A percentile compares a stretch with the other conserved stretches of the same genome.
Evolutionary conservation across 148 eudicot species (phyloP).

Genomic region (Fagopyrum tataricum): DNA sequence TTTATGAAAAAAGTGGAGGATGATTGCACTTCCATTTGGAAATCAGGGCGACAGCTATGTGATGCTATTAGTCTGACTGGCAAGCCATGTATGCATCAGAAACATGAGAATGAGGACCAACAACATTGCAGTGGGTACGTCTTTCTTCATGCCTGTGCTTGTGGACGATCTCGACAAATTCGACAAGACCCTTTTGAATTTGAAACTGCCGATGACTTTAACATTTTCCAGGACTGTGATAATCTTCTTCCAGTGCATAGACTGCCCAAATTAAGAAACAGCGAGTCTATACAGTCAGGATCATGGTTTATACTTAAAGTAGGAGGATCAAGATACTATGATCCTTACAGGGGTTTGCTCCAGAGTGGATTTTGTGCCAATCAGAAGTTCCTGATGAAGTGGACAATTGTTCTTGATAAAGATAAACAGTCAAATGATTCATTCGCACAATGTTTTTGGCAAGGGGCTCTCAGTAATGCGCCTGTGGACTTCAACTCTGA

Average conservation of each 20-base stretch:
- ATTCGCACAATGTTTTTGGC: slow-evolving; percentile 29
- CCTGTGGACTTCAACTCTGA: slow-evolving; percentile 26
- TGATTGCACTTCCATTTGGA: slow-evolving; percentile 73
- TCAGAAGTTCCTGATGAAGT: slow-evolving; percentile 70
- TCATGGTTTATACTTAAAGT: slow-evolving; percentile 72
- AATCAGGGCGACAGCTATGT: slow-evolving; percentile 80
- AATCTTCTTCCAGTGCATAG: slow-evolving; percentile 61
- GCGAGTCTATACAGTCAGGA: slow-evolving; percentile 37
- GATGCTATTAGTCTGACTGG: slow-evolving; percentile 95
- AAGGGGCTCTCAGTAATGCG: slow-evolving; percentile 28
- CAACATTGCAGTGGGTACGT: slow-evolving; percentile 81
- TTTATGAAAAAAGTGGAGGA: slow-evolving; percentile 65
- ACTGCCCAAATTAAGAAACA: slow-evolving; percentile 40
- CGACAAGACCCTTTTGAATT: slow-evolving; percentile 83
- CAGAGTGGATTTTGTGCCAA: slow-evolving; percentile 74
- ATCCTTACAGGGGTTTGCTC: slow-evolving; percentile 74
- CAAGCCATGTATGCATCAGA: slow-evolving; percentile 77
- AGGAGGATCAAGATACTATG: slow-evolving; percentile 69
- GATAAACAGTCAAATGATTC: slow-evolving; percentile 32
- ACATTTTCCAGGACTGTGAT: slow-evolving; percentile 66
- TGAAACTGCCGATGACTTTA: slow-evolving; percentile 65
- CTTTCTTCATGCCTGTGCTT: slow-evolving; percentile 97
- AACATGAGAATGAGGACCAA: slow-evolving; percentile 43
- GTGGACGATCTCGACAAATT: slow-evolving; percentile 71
- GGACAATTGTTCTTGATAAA: slow-evolving; percentile 66